Percentiles rank a stretch among this genome's conserved stretches.
Evolutionary conservation across 805 yeast genomes (phyloP).

Genomic region (Metschnikowia continentalis): DNA sequence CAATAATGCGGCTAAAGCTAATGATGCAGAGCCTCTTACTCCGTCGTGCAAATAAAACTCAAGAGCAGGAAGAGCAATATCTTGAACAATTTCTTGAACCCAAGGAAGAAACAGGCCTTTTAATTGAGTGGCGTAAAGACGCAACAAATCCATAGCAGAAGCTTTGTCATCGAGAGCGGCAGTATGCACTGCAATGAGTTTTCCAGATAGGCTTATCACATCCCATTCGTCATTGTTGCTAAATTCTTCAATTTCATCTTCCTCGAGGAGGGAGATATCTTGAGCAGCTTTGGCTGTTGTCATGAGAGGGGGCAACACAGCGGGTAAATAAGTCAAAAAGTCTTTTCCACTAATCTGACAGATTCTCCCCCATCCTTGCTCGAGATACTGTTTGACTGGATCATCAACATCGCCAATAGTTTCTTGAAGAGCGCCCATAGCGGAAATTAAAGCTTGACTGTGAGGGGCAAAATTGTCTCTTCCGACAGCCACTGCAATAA

Average conservation of each 20-base stretch:
- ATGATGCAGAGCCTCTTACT: conserved; percentile 87
- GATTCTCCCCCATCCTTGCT: conserved; percentile 94
- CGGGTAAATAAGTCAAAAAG: conserved; percentile 76
- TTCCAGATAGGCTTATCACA: conserved; percentile 84
- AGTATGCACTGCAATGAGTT: conserved; percentile 91
- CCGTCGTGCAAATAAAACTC: conserved; percentile 92
- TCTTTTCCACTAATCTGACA: conserved; percentile 83
- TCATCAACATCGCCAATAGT: conserved; percentile 64
- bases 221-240: conserved; percentile 93
- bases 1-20: conserved; percentile 73
- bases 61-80: conserved; percentile 81
- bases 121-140: conserved; percentile 79
- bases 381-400: conserved; percentile 80
- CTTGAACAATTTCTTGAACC: conserved; percentile 71
- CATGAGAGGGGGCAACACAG: conserved; percentile 85
- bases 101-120: conserved; percentile 80
- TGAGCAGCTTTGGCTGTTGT: conserved; percentile 85
- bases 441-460: conserved; percentile 65
- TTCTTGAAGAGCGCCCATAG: conserved; percentile 70
- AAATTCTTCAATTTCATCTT: conserved; percentile 77
- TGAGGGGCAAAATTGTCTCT: conserved; percentile 79
- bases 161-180: conserved; percentile 93
- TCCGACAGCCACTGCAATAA: conserved; percentile 94
- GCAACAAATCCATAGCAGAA: conserved; percentile 81
- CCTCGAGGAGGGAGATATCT: conserved; percentile 84